phyloP scores from a whole-genome alignment of 176 grass and related monocot species.

The Raddia distichophylla region DNA sequence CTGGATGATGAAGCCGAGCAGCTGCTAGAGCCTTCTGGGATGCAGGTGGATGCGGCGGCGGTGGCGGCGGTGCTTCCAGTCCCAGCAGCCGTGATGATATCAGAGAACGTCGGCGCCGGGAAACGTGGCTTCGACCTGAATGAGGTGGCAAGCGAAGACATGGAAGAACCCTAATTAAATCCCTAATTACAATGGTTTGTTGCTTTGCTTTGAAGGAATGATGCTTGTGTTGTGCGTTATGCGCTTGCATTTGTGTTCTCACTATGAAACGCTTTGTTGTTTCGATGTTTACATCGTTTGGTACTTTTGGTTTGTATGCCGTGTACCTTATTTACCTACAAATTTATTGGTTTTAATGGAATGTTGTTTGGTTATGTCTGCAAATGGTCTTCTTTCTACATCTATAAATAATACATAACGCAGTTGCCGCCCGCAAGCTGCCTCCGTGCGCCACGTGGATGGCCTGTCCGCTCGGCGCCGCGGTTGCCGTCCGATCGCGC shows the following conservation, averaged over 20 bases:
- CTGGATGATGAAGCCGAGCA: not conserved
- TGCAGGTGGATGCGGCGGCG: not conserved
- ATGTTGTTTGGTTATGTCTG: no score
- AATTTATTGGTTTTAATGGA: no score
- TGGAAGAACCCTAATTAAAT: not conserved
- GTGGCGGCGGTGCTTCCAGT: not conserved
- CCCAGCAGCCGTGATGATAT: not conserved
- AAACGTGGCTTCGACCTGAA: not conserved
- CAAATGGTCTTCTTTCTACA: no score
- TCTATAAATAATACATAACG: no score
- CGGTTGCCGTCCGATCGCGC: no score
- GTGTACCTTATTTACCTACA: no score
- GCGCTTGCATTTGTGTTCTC: not conserved
- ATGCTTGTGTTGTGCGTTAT: no score
- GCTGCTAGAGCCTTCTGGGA: not conserved
- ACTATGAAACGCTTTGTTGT: not conserved
- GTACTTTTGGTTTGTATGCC: not conserved
- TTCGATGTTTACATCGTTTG: not conserved
- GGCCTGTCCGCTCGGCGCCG: no score
- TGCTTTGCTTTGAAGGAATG: no score
- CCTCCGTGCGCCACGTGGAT: no score
- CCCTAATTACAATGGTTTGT: not conserved
- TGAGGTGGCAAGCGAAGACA: not conserved
- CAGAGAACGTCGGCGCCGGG: not conserved
- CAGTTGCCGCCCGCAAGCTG: no score